Evolutionary conservation across 106 monocot species (phyloP).

Genomic region (Apostasia shenzhenica): DNA sequence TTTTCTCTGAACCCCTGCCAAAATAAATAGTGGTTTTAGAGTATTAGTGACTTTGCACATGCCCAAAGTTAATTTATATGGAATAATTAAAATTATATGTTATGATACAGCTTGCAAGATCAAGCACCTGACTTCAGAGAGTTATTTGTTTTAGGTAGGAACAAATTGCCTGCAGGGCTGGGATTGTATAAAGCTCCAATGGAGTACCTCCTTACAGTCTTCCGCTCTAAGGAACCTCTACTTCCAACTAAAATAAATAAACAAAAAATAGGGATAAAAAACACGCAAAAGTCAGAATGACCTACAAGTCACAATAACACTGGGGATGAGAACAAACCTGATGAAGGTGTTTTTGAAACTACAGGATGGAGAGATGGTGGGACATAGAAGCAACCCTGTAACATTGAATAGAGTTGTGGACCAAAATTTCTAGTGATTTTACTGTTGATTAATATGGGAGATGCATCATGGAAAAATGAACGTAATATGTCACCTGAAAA

Average conservation of each 20-base stretch:
- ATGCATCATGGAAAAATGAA: too few relatives aligned
- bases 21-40: too few relatives aligned
- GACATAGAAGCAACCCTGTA: conserved; percentile 37
- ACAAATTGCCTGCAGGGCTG: conserved; percentile 30
- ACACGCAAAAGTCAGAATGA: too few relatives aligned
- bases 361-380: conserved; percentile 42
- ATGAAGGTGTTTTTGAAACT: conserved; percentile 35
- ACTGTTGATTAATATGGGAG: too few relatives aligned
- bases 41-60: too few relatives aligned
- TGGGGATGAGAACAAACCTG: conserved; percentile 26
- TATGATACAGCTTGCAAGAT: too few relatives aligned
- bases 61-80: too few relatives aligned
- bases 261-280: too few relatives aligned
- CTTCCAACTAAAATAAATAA: conserved; percentile 19
- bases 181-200: conserved; percentile 27
- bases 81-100: too few relatives aligned
- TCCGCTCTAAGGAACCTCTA: conserved; percentile 23
- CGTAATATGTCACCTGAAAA: conserved; percentile 18
- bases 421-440: too few relatives aligned
- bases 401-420: not conserved
- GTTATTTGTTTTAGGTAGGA: conserved; percentile 25
- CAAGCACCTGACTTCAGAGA: conserved; percentile 32
- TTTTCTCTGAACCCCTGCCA: conserved; percentile 61
- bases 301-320: too few relatives aligned
- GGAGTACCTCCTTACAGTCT: conserved; percentile 39